Percentiles rank a stretch among this genome's conserved stretches.
These are phyloP conservation scores for Lupinus albus DNA, from an alignment of 306 rosid species.

Conservation along the genomic window DNA sequence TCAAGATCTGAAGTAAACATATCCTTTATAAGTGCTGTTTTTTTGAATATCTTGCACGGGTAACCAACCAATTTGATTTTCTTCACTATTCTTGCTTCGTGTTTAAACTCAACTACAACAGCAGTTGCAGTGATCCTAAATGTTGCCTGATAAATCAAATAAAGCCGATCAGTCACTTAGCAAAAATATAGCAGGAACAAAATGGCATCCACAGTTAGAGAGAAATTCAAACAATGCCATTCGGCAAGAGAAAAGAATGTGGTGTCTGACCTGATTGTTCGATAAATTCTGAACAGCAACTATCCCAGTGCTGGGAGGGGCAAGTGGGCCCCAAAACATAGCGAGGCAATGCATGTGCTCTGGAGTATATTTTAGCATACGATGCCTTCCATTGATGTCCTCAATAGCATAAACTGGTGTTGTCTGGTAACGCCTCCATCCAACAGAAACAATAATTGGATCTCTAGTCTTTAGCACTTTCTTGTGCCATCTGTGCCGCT, in stretches of 20 bases:
- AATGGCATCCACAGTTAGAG: conserved; percentile 1
- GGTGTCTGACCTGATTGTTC: conserved; percentile 65
- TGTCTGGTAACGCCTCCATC: conserved; percentile 99
- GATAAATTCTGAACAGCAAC: conserved; percentile 85
- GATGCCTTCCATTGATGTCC: conserved; percentile 83
- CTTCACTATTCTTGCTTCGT: conserved; percentile 73
- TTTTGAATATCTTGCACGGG: conserved; percentile 93
- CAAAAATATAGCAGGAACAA: conserved; percentile 20
- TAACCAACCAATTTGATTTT: conserved; percentile 91
- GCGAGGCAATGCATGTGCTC: conserved; percentile 96
- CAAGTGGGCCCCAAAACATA: conserved; percentile 95
- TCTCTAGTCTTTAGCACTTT: conserved; percentile 88
- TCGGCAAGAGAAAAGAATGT: conserved; percentile 12
- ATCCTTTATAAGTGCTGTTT: conserved; percentile 84
- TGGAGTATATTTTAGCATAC: conserved; percentile 95
- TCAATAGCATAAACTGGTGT: conserved; percentile 86
- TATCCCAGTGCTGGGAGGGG: conserved; percentile 88
- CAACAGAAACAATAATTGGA: conserved; percentile 83
- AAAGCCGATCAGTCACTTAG: conserved; percentile 32
- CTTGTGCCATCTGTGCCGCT: conserved; percentile 94
- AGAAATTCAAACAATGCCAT: conserved; percentile 15
- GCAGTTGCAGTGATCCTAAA: conserved; percentile 96
- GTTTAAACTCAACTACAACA: conserved; percentile 84
- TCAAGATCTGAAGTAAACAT: conserved; percentile 97
- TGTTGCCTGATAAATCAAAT: conserved; percentile 59